phyloP scores from a whole-genome alignment of 2,329 filamentous ascomycete genomes.

The Penicillium frequentans region DNA sequence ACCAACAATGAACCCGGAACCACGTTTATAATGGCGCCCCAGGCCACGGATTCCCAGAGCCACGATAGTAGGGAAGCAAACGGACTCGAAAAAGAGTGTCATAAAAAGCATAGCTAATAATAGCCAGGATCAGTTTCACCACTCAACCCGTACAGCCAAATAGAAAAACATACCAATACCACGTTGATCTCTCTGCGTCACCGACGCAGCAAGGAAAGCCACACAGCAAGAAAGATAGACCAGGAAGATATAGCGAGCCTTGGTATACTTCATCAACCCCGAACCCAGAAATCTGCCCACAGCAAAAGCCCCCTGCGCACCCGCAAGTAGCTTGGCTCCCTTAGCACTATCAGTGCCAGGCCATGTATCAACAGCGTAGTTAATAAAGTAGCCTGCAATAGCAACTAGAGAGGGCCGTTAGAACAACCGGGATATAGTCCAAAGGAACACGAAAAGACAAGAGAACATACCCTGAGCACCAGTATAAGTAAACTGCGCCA shows the following conservation, averaged over 20 bases:
- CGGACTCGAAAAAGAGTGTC: slow-evolving; percentile 78
- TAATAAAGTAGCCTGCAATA: slow-evolving; percentile 67
- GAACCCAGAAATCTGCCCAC: slow-evolving; percentile 70
- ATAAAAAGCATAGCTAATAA: slow-evolving; percentile 57
- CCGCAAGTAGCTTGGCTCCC: slow-evolving; percentile 69
- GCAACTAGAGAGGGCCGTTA: slow-evolving; percentile 31
- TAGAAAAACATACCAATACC: slow-evolving; percentile 41
- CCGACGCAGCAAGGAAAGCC: slow-evolving; percentile 56
- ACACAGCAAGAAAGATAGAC: slow-evolving; percentile 65
- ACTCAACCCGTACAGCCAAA: not conserved
- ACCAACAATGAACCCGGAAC: slow-evolving; percentile 70
- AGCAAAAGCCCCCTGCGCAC: slow-evolving; percentile 72
- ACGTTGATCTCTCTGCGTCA: slow-evolving; percentile 48
- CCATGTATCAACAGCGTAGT: slow-evolving; percentile 66
- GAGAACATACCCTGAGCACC: slow-evolving; percentile 62
- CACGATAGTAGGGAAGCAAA: slow-evolving; percentile 80
- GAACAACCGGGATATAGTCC: not conserved
- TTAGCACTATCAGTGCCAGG: slow-evolving; percentile 54
- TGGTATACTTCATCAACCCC: slow-evolving; percentile 64
- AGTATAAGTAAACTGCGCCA: slow-evolving; percentile 78
- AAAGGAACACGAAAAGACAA: not conserved
- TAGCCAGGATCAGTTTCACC: not conserved
- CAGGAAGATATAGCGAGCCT: slow-evolving; percentile 70
- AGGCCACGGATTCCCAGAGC: slow-evolving; percentile 74
- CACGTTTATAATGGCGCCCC: slow-evolving; percentile 74